Conservation (phyloP, 225 moss, liverwort and hornwort genomes). For the Polytrichum commune region DNA sequence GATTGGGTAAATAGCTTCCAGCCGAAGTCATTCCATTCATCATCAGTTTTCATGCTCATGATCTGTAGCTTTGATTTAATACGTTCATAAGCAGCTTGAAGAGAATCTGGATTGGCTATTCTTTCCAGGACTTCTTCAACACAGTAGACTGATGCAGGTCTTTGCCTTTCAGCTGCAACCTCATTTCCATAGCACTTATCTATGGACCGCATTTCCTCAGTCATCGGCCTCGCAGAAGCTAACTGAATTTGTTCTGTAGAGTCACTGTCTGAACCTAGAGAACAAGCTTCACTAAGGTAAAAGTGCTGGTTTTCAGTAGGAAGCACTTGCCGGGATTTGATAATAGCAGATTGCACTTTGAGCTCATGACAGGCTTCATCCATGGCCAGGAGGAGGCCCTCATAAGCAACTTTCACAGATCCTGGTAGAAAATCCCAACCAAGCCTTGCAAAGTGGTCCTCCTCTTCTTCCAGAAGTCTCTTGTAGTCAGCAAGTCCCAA, state of each 20-base stretch:
- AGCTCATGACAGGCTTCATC: slow-evolving; percentile 45
- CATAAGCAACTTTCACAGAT: slow-evolving; percentile 44
- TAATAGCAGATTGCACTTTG: slow-evolving; percentile 5
- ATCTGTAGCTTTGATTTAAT: slow-evolving; percentile 42
- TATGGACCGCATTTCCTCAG: background rate
- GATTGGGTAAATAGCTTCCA: slow-evolving; percentile 26
- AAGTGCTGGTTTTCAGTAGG: background rate
- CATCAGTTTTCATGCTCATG: slow-evolving; percentile 24
- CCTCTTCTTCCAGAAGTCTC: slow-evolving; percentile 40
- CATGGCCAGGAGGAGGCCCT: slow-evolving; percentile 43
- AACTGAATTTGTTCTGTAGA: background rate
- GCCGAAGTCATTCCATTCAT: slow-evolving; percentile 31
- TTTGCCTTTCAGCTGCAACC: background rate
- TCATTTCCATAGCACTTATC: background rate
- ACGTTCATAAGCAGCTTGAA: slow-evolving; percentile 36
- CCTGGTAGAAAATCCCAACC: slow-evolving; percentile 49
- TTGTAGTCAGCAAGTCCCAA: slow-evolving; percentile 35
- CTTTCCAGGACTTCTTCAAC: slow-evolving; percentile 28
- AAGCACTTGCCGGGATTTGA: slow-evolving; percentile 5
- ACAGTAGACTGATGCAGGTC: background rate
- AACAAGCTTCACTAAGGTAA: background rate
- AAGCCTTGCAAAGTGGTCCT: slow-evolving; percentile 53
- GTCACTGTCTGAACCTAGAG: background rate
- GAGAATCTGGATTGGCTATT: slow-evolving; percentile 23
- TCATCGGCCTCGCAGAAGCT: background rate